Evolutionary conservation across 2,329 filamentous ascomycete species (phyloP), one percentile per base, ranked within the genome.

Genomic region (Leptographium procerum): DNA sequence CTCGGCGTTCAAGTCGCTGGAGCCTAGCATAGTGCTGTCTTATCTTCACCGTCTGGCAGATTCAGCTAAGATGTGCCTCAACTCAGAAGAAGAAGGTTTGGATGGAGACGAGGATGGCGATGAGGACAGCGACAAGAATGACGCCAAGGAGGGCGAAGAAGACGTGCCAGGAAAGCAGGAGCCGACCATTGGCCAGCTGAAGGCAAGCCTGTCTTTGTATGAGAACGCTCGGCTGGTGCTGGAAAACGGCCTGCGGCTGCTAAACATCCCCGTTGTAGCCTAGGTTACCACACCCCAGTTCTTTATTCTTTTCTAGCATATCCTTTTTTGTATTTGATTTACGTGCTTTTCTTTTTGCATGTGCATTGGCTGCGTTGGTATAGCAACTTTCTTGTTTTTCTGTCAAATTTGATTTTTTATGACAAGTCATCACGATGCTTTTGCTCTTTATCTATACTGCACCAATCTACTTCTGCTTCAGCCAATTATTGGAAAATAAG

Each of bases 11-110:
- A 85, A 81, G 71, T 85, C 81, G 0, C 77, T 84, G n/a, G 85
- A 95, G 70, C 85, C 86, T 0, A 81, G 83, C 1, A 87, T 83
- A 0, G 76, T 87, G 47, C 72, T 88, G 43, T 82, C 80, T 5
- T 71, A 71, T 61, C 65, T 72, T 29, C 69, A 70, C 4, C 59
- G 59, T 2, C 57, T 64, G 6, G 57, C 60, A 1, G 52, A 58
- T 11, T 57, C 58, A 11, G 45, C 33, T 13, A 45, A 54, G n/a
- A 47, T 34, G 2, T 54, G 50, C 24, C 53, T 56, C 52, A 79
- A 77, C 53, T 81, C 60, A 4, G 59, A 59, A 3, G 36, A 47
- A 2, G 61, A 59, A 1, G 51, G n/a, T 14, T 31, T 69, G 53
- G 80, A 77, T 54, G 82, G 61, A 2, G 60, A 60, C 3, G 60